Evolutionary conservation across 2,329 filamentous ascomycete genomes (phyloP).

Genomic region (Hysterium pulicare): DNA sequence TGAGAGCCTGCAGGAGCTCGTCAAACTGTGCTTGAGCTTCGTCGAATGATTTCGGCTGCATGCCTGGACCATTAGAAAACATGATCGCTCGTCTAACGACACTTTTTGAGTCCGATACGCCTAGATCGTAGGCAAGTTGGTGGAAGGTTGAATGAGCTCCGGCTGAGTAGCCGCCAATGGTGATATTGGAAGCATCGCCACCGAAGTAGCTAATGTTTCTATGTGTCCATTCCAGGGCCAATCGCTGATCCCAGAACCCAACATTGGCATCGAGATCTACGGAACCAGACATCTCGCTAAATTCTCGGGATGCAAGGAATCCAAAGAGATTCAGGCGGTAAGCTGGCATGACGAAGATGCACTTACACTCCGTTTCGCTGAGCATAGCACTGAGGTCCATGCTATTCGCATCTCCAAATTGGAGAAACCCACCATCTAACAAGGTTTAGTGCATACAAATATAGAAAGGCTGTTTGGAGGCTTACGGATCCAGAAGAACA

Average conservation of each 20-base stretch:
- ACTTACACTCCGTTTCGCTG: conserved; percentile 43
- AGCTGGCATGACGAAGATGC: conserved; percentile 53
- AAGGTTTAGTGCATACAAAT: too few species aligned
- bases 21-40: conserved; percentile 53
- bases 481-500: conserved; percentile 56
- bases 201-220: conserved; percentile 52
- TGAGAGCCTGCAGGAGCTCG: conserved; percentile 45
- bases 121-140: conserved; percentile 56
- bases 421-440: conserved; percentile 55
- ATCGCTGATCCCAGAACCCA: conserved; percentile 57
- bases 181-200: conserved; percentile 50
- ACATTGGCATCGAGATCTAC: conserved; percentile 43
- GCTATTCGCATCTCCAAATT: conserved; percentile 53
- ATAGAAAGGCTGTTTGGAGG: neutral
- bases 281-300: conserved; percentile 35
- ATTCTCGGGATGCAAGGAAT: conserved; percentile 51
- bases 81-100: conserved; percentile 53
- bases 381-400: conserved; percentile 46
- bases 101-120: conserved; percentile 43
- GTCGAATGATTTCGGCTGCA: conserved; percentile 49
- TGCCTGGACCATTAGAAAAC: conserved; percentile 52
- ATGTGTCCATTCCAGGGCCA: conserved; percentile 55
- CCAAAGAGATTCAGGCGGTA: conserved; percentile 57
- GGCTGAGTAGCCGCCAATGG: conserved; percentile 55
- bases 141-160: conserved; percentile 56